Conservation (phyloP, 257 asterid genomes). For the Solanum peruvianum region DNA sequence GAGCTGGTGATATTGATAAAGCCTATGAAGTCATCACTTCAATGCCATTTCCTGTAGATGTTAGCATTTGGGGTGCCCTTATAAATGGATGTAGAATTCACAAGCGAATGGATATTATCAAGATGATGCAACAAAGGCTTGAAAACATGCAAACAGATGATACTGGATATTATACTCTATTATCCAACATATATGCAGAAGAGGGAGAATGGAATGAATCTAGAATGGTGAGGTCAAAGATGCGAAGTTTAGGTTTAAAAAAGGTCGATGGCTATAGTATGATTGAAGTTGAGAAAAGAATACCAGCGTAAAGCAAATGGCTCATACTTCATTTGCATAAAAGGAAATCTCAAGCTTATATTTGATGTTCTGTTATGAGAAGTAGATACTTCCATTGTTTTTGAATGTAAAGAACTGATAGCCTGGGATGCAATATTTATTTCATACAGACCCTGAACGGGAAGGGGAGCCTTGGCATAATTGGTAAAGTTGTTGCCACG, state of each 20-base stretch:
- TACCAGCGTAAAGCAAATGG: neutral
- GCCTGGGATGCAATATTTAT: neutral
- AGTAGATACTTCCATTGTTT: neutral
- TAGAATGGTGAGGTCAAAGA: constrained; percentile 35
- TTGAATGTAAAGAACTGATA: neutral
- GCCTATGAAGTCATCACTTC: constrained; percentile 53
- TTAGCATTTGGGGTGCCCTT: constrained; percentile 69
- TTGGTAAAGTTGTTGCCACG: neutral
- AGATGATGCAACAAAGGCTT: constrained; percentile 31
- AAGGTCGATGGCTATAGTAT: constrained; percentile 69
- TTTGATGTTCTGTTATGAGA: neutral
- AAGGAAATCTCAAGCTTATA: neutral
- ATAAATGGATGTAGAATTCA: constrained; percentile 85
- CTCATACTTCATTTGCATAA: neutral
- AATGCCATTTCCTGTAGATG: constrained; percentile 49
- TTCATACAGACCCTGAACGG: neutral
- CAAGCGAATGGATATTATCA: constrained; percentile 58
- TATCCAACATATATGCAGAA: constrained; percentile 69
- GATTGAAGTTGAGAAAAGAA: constrained; percentile 30
- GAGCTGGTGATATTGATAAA: constrained; percentile 61
- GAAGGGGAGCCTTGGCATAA: neutral
- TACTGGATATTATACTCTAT: constrained; percentile 55
- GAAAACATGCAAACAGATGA: constrained; percentile 39
- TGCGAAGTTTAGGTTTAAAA: constrained; percentile 36
- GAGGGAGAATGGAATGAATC: constrained; percentile 67